phyloP scores from a whole-genome alignment of 306 rosid genomes.

The Myrica gale region DNA sequence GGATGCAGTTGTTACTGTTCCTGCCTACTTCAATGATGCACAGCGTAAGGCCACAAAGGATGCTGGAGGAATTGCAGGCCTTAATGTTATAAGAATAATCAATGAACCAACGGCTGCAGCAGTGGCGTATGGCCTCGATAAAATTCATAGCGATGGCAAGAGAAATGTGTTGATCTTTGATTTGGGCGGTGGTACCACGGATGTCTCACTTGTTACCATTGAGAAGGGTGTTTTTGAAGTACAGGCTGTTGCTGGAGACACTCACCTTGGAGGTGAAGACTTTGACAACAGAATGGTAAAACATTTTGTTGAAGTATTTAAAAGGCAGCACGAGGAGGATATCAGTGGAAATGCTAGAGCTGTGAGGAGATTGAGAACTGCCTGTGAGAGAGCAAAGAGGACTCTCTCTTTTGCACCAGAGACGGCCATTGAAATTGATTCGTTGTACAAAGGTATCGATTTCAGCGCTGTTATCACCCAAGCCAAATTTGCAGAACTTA shows the following conservation, averaged over 20 bases:
- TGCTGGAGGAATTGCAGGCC: background rate
- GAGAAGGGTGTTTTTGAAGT: conserved; percentile 17
- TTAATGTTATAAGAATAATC: conserved; percentile 1
- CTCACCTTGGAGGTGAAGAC: conserved; percentile 41
- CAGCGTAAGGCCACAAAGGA: background rate
- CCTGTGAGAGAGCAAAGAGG: conserved; percentile 23
- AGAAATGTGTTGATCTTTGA: conserved; percentile 22
- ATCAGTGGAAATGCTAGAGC: conserved; percentile 11
- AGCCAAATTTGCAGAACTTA: conserved; percentile 18
- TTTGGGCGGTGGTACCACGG: conserved; percentile 20
- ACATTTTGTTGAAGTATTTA: conserved; percentile 21
- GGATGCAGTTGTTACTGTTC: background rate
- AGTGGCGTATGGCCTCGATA: conserved; percentile 10
- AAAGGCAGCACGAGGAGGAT: conserved; percentile 19
- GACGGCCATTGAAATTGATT: conserved; percentile 2
- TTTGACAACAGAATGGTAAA: conserved; percentile 31
- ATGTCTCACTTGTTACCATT: conserved; percentile 20
- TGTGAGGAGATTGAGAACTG: background rate
- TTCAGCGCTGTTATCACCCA: conserved; percentile 21
- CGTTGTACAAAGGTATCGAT: conserved; percentile 13
- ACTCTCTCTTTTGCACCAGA: background rate
- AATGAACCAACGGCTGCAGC: conserved; percentile 21
- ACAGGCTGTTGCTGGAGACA: conserved; percentile 28
- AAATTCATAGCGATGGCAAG: background rate
- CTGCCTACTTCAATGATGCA: background rate